A percentile compares a stretch with the other conserved stretches of the same genome.
Conservation (phyloP, 139 green algal genomes). For the Chlamydomonas sp. region DNA sequence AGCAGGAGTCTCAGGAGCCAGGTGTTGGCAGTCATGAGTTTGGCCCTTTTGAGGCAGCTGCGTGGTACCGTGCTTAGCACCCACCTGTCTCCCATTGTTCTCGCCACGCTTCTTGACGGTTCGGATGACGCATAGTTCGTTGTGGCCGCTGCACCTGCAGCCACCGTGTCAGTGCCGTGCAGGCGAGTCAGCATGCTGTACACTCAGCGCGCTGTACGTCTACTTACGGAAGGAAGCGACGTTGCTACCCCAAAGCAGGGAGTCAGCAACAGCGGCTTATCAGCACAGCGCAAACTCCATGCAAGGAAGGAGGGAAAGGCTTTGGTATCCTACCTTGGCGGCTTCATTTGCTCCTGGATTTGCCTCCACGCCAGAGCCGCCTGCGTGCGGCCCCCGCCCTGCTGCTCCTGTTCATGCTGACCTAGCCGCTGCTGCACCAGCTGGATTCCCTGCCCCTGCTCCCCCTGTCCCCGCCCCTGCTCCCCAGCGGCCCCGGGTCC, state of each 20-base stretch:
- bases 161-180: not conserved
- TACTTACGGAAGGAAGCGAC: too few species aligned
- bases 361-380: conserved; percentile 6
- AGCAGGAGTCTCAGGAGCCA: not conserved
- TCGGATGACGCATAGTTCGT: conserved; percentile 57
- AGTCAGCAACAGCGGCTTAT: too few species aligned
- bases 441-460: not conserved
- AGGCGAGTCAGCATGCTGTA: not conserved
- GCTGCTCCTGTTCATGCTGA: too few species aligned
- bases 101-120: conserved; percentile 60
- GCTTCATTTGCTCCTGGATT: conserved; percentile 31
- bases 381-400: not conserved
- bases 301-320: too few species aligned
- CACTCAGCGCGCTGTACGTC: too few species aligned
- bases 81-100: conserved; percentile 44
- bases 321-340: not conserved
- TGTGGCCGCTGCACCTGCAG: conserved; percentile 43
- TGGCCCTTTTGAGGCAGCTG: not conserved
- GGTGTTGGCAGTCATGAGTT: not conserved
- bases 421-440: not conserved
- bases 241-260: too few species aligned
- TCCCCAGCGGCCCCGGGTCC: too few species aligned
- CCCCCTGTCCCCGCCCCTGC: too few species aligned
- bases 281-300: too few species aligned
- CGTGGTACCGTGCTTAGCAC: not conserved